Base-by-base conservation (phyloP, 2,329 filamentous ascomycete species). In the Amphichorda felina region DNA sequence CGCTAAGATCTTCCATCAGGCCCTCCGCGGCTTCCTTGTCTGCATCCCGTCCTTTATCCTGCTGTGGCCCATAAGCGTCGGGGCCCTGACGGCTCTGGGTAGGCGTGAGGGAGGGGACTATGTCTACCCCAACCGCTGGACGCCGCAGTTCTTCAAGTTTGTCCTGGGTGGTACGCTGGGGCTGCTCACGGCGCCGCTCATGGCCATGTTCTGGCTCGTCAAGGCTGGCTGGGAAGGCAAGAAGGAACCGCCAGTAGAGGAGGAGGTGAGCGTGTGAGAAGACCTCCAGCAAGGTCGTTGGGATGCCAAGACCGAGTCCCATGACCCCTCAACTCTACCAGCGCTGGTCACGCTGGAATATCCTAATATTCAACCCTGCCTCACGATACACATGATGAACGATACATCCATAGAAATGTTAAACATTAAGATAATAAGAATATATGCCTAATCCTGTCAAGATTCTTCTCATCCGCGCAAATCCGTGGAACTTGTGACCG, bases 201-300 rank as follows among this genome's bases (percentile, higher is more conserved):
- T 70, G 51, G 63, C 61, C 25, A 43, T 56, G 15, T 68, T 70
- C 40, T 72, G 68, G 69, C 51, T 72, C 26, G 48, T 63, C 33
- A 58, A 64, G 38, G 65, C 61, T 8, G 68, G 66, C 0, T 71
- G 64, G 66, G 50, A 52, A 10, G 35, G n/a, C 7, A 8, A n/a
- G 18, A 29, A 6, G 21, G 13, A 9, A 19, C 7, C 5, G 15
- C 14, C 21, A 27, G 15, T 11, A 14, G 9, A 8, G 6, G 16
- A 31, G 17, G 21, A 6, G 10, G 6, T 24, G 6, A 24, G 21
- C 21, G 21, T 10, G 21, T 24, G 21, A 24, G 21, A 6, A 6
- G 21, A 10, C 10, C 21, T 10, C 10, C n/a, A n/a, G n/a, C n/a
- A n/a, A n/a, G n/a, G n/a, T n/a, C n/a, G n/a, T n/a, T n/a, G n/a